Evolutionary conservation across 352 stramenopile genomes (phyloP), one percentile per base, ranked within the genome.

Genomic region (Saprolegnia diclina): DNA sequence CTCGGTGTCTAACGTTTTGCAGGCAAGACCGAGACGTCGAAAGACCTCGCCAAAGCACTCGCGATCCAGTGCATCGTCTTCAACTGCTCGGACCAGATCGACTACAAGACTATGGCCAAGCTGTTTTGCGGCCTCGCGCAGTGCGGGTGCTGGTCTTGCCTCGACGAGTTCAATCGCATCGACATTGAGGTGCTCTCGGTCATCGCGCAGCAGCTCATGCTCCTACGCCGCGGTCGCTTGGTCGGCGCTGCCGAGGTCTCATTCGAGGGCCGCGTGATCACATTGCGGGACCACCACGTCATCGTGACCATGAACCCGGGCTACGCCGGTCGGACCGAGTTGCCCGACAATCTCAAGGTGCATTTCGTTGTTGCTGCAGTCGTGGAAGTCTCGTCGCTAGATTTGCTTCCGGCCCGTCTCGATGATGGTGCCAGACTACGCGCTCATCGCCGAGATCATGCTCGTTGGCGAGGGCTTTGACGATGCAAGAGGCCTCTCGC

Each of bases 81-180:
- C 72, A 98, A 98, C 72, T 98, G 94, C 78, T 97, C 86, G 35
- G 94, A 98, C 67, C 91, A 98, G 76, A 98, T 98, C 78, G 97
- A 89, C 67, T 91, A 89, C 74, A 89, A 84, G 64, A 91, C 90
- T 75, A 86, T 94, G 79, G 86, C 76, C n/a, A 92, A 83, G 55
- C 87, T 95, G 37, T 91, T 94, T 40, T 91, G 92, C 54, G 88
- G 88, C 24, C 78, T 92, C 13, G 75, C 85, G 26, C 83, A 93
- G 70, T 79, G 82, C 4, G 87, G 90, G 4, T 78, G 77, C 22
- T 97, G 90, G 90, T 76, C 78, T 1, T 97, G 89, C 59, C 71
- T 97, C 24, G 89, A 96, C 63, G 90, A 96, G 56, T 97, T 97
- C 68, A 96, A 97, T 45, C 83, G 90, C 5, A 94, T 96, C 32